phyloP scores from a whole-genome alignment of 1,284 basidiomycete genomes.

The Phellopilus nigrolimitatus region DNA sequence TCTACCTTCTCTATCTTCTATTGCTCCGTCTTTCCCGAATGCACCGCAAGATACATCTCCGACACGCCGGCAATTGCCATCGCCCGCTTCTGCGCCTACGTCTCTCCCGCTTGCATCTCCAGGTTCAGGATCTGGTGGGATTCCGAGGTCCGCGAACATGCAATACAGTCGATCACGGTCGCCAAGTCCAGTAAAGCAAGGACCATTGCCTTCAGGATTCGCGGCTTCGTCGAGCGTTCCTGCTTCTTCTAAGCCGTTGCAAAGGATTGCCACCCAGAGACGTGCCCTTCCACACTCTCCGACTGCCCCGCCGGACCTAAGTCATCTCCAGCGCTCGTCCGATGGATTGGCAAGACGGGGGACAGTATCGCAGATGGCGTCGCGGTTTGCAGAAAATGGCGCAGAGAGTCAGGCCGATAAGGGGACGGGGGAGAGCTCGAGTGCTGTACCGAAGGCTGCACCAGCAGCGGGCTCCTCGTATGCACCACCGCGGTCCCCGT shows the following conservation, averaged over 20 bases:
- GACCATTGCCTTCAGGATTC: neutral
- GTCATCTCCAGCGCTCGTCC: neutral
- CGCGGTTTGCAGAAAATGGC: neutral
- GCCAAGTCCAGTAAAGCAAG: neutral
- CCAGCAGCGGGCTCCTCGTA: neutral
- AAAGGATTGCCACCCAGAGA: conserved; percentile 5
- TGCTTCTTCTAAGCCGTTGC: neutral
- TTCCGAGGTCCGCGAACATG: neutral
- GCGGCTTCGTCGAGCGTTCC: neutral
- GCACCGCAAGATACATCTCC: neutral
- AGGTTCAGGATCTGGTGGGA: neutral
- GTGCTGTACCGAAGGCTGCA: neutral
- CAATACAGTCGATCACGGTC: neutral
- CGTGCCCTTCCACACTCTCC: conserved; percentile 12
- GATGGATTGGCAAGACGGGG: neutral
- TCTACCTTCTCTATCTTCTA: too few relatives aligned
- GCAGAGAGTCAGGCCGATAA: neutral
- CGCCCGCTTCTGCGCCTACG: neutral
- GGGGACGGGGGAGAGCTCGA: neutral
- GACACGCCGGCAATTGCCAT: conserved; percentile 1
- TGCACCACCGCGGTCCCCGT: neutral
- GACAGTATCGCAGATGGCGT: conserved; percentile 1
- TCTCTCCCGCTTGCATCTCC: neutral
- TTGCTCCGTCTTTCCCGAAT: neutral
- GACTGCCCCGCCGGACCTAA: conserved; percentile 1